These are phyloP conservation scores for Talaromyces sp. DNA, from an alignment of 2,329 filamentous ascomycete genomes.

Conservation along the genomic window DNA sequence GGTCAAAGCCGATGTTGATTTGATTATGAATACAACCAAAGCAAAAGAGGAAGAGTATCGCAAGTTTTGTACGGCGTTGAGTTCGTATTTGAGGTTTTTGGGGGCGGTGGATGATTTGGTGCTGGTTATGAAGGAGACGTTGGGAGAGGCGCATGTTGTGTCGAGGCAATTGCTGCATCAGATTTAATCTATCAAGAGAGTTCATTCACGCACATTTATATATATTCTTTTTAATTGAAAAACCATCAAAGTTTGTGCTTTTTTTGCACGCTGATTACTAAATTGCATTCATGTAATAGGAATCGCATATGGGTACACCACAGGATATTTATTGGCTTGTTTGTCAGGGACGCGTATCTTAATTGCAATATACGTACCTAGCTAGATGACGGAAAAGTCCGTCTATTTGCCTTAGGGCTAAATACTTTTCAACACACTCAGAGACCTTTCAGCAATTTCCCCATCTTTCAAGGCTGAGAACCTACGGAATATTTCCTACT, in stretches of 20 bases:
- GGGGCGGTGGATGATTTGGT: constrained; percentile 46
- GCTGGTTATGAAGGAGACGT: constrained; percentile 40
- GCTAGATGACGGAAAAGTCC: too few species aligned
- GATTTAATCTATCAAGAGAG: background rate
- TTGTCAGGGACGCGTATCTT: too few species aligned
- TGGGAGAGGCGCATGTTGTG: constrained; percentile 44
- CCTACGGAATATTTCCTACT: too few species aligned
- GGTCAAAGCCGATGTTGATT: constrained; percentile 21
- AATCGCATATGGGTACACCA: too few species aligned
- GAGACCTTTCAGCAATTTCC: too few species aligned
- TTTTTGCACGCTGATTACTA: too few species aligned
- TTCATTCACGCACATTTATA: background rate
- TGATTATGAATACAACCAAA: constrained; percentile 32
- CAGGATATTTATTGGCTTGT: too few species aligned
- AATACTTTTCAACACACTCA: too few species aligned
- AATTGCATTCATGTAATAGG: too few species aligned
- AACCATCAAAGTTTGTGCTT: background rate
- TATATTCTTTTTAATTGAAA: background rate
- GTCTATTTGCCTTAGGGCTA: too few species aligned
- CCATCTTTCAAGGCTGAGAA: too few species aligned
- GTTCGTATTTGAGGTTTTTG: constrained; percentile 45
- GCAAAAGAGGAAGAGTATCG: constrained; percentile 45
- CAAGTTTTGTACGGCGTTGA: constrained; percentile 47
- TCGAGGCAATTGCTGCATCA: constrained; percentile 12
- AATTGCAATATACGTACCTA: too few species aligned